Conservation (phyloP, 208 protist species). For the Trichomonas gallinae region DNA sequence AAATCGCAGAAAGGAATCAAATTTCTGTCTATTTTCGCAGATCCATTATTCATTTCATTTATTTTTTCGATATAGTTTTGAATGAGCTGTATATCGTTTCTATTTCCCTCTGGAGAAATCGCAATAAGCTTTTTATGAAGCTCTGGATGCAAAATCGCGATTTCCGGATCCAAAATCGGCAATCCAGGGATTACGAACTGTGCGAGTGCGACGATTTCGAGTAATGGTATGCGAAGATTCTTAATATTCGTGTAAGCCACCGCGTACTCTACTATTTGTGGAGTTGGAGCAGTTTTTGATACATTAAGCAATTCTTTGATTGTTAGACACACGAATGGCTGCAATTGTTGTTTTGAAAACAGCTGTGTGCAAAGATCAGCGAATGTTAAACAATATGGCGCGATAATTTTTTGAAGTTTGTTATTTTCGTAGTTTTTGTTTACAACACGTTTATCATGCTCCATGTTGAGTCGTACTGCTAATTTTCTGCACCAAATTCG, state of each 20-base stretch:
- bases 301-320: not conserved
- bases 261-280: not conserved
- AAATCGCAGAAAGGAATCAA: not conserved
- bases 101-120: not conserved
- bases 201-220: not conserved
- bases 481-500: not conserved
- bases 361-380: not conserved
- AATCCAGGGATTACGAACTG: not conserved
- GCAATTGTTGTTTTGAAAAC: not conserved
- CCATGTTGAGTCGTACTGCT: not conserved
- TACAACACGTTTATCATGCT: not conserved
- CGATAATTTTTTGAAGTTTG: not conserved
- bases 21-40: not conserved
- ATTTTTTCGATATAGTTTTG: not conserved
- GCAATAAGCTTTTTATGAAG: not conserved
- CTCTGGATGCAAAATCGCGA: not conserved
- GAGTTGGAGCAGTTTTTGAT: not conserved
- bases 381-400: not conserved
- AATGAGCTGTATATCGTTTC: not conserved
- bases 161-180: not conserved
- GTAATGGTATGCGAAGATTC: not conserved
- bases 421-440: not conserved
- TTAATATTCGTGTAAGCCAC: not conserved
- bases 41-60: not conserved
- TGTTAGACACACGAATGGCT: not conserved